A percentile compares a stretch with the other conserved stretches of the same genome.
Conservation (phyloP, 140 eudicot species). For the Ambrosia hybrid region DNA sequence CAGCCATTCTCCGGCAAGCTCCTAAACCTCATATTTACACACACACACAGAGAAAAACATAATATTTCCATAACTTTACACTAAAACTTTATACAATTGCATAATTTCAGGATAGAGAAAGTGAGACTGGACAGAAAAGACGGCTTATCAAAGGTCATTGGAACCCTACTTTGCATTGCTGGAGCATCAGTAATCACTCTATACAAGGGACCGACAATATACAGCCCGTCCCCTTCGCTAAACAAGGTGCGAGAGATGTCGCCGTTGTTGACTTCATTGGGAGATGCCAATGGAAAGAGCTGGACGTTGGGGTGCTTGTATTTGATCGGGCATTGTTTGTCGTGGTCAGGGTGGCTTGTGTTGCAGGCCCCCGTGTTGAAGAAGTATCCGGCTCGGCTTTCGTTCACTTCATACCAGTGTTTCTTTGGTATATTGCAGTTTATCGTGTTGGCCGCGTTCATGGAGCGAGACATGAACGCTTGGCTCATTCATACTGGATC, state of each 20-base stretch:
- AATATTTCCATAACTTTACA: background rate
- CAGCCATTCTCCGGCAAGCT: slow-evolving; percentile 71
- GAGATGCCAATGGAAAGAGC: slow-evolving; percentile 78
- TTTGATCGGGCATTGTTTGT: slow-evolving; percentile 87
- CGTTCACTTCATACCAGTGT: slow-evolving; percentile 85
- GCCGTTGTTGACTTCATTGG: slow-evolving; percentile 52
- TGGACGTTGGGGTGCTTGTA: slow-evolving; percentile 91
- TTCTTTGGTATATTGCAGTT: slow-evolving; percentile 88
- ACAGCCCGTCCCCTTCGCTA: slow-evolving; percentile 66
- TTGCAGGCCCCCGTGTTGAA: slow-evolving; percentile 85
- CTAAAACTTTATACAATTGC: background rate
- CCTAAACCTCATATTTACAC: background rate
- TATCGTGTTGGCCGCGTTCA: slow-evolving; percentile 66
- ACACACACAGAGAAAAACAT: background rate
- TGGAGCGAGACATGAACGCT: slow-evolving; percentile 82
- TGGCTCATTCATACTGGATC: slow-evolving; percentile 86
- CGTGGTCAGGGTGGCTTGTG: slow-evolving; percentile 97
- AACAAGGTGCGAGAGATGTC: slow-evolving; percentile 30
- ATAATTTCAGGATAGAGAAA: slow-evolving; percentile 71
- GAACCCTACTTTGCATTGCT: slow-evolving; percentile 75
- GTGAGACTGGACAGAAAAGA: slow-evolving; percentile 84
- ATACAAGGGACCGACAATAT: slow-evolving; percentile 89
- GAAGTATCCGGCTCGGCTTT: slow-evolving; percentile 89
- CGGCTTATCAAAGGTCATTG: slow-evolving; percentile 74
- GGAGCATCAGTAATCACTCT: slow-evolving; percentile 95